phyloP scores from a whole-genome alignment of 192 early-diverging fungal genomes.

The Linnemannia exigua region DNA sequence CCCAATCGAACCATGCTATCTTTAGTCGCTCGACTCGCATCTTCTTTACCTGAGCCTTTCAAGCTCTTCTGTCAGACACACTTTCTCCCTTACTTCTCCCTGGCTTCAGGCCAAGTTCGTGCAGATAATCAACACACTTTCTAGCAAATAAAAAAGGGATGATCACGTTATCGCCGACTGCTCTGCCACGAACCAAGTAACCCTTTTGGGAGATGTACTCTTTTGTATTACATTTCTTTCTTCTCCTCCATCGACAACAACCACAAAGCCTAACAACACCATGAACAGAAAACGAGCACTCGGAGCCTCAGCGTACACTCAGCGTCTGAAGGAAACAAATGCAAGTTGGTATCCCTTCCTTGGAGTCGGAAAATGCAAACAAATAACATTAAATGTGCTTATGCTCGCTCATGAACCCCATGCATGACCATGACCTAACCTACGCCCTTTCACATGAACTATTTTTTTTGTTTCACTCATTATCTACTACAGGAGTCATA shows the following conservation, averaged over 20 bases:
- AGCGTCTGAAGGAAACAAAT: constrained; percentile 44
- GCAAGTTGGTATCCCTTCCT: constrained; percentile 4
- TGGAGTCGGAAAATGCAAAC: not conserved
- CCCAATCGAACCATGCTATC: not conserved
- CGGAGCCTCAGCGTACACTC: constrained; percentile 38
- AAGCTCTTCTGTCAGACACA: not conserved
- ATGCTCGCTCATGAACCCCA: not conserved
- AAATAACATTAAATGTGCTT: not conserved
- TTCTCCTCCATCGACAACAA: not conserved
- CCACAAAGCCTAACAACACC: not conserved
- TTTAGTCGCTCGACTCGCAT: not conserved
- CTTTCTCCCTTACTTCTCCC: not conserved
- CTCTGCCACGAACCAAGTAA: too few species aligned
- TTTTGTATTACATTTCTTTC: too few species aligned
- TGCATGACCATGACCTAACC: not conserved
- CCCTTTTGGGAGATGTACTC: too few species aligned
- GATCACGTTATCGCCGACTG: not conserved
- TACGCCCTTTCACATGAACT: not conserved
- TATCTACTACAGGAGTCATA: constrained; percentile 38
- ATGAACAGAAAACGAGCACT: constrained; percentile 49
- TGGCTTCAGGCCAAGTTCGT: not conserved
- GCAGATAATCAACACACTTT: not conserved
- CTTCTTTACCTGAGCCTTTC: not conserved
- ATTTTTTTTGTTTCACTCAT: not conserved
- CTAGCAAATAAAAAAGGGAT: not conserved